A percentile compares a stretch with the other conserved stretches of the same genome.
Conservation (phyloP, 2,329 filamentous ascomycete genomes). For the Uncinocarpus reesii region DNA sequence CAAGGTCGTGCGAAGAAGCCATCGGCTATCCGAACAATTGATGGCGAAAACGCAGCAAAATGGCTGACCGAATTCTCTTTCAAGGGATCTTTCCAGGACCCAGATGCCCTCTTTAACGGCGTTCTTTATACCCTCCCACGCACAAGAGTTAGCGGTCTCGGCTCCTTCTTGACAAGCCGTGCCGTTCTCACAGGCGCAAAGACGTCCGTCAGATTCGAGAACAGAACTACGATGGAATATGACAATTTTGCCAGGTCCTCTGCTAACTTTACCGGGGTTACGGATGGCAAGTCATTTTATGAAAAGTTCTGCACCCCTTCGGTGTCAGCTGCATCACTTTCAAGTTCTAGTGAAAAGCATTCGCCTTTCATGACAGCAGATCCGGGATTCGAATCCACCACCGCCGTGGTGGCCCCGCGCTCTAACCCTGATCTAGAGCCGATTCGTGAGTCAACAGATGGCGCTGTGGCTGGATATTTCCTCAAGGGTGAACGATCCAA, state of each 20-base stretch:
- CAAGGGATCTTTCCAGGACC: slow-evolving; percentile 20
- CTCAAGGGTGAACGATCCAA: slow-evolving; percentile 33
- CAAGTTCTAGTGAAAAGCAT: background rate
- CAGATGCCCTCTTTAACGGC: slow-evolving; percentile 27
- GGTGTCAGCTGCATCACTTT: slow-evolving; percentile 10
- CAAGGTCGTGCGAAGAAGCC: slow-evolving; percentile 15
- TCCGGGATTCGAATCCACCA: slow-evolving; percentile 1
- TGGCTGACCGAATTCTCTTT: slow-evolving; percentile 22
- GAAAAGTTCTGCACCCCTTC: slow-evolving; percentile 26
- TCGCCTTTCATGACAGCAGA: background rate
- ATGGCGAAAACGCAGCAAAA: slow-evolving; percentile 23
- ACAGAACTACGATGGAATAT: slow-evolving; percentile 23
- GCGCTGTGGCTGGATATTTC: slow-evolving; percentile 37
- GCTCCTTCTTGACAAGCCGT: slow-evolving; percentile 12
- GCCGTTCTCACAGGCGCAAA: slow-evolving; percentile 21
- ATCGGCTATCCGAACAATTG: slow-evolving; percentile 25
- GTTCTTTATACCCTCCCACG: slow-evolving; percentile 22
- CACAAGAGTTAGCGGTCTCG: slow-evolving; percentile 1
- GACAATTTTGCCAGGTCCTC: slow-evolving; percentile 20
- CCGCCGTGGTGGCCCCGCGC: slow-evolving; percentile 9
- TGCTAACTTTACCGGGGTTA: slow-evolving; percentile 28
- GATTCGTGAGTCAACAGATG: slow-evolving; percentile 28
- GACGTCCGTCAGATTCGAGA: slow-evolving; percentile 25
- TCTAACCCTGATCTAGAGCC: slow-evolving; percentile 3
- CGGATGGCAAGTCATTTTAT: slow-evolving; percentile 34